These are phyloP conservation scores for Nannochloropsis granulata DNA, from an alignment of 108 stramenopile species.

Conservation along the genomic window DNA sequence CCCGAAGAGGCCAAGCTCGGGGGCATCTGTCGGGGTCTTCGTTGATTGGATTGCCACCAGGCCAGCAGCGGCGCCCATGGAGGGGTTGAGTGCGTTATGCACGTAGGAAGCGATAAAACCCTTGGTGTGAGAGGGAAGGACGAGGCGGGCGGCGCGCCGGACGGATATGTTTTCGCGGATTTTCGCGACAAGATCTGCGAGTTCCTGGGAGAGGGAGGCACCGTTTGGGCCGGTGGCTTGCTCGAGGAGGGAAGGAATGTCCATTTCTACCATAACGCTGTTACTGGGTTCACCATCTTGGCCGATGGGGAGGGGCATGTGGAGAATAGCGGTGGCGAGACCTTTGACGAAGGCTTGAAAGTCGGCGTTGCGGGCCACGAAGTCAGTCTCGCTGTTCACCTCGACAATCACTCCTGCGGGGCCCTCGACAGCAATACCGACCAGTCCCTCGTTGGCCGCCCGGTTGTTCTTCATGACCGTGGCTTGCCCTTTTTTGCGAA, in stretches of 20 bases:
- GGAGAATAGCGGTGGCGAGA: constrained; percentile 24
- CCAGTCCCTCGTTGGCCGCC: constrained; percentile 28
- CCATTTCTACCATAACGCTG: background rate
- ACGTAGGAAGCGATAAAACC: constrained; percentile 15
- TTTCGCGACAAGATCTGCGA: constrained; percentile 1
- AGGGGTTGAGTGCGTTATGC: constrained; percentile 13
- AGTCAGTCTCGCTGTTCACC: constrained; percentile 46
- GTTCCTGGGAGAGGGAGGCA: background rate
- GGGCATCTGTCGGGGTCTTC: background rate
- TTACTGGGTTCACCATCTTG: background rate
- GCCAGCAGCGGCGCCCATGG: constrained; percentile 14
- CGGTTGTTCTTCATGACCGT: constrained; percentile 23
- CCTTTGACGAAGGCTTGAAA: constrained; percentile 38
- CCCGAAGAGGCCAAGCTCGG: background rate
- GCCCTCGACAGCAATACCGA: constrained; percentile 15
- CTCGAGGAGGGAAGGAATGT: background rate
- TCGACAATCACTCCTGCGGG: constrained; percentile 21
- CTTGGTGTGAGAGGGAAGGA: background rate
- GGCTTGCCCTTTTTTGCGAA: constrained; percentile 39
- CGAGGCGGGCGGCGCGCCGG: background rate
- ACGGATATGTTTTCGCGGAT: constrained; percentile 20
- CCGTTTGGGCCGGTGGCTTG: background rate
- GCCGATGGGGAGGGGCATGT: background rate
- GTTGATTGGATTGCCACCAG: constrained; percentile 23
- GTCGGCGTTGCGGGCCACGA: constrained; percentile 42